These are phyloP conservation scores for Rhynchospora tenuis DNA, from an alignment of 176 grass and related monocot genomes.

Conservation along the genomic window DNA sequence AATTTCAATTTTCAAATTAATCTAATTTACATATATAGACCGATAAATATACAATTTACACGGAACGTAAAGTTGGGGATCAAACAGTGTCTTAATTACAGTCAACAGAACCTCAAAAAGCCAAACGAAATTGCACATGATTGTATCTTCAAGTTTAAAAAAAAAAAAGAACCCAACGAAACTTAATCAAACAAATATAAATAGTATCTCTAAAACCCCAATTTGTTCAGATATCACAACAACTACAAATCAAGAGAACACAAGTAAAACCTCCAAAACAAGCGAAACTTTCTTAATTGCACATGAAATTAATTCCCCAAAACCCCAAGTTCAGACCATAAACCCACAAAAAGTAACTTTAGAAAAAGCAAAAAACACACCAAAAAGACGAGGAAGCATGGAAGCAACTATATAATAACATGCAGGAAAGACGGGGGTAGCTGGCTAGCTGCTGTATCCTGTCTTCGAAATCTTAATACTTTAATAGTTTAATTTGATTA, in stretches of 20 bases:
- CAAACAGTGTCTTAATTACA: slow-evolving; percentile 28
- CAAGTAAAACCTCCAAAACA: background rate
- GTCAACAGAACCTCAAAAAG: slow-evolving; percentile 40
- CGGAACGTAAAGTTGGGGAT: background rate
- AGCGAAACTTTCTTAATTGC: background rate
- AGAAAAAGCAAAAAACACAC: background rate
- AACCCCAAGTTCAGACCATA: background rate
- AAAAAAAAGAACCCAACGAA: background rate
- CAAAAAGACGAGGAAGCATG: slow-evolving; percentile 10
- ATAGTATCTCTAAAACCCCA: background rate
- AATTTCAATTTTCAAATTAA: background rate
- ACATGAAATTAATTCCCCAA: background rate
- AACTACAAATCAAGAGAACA: background rate
- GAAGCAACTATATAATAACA: background rate
- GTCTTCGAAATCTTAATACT: background rate
- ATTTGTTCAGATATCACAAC: slow-evolving; percentile 1
- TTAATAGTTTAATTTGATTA: background rate
- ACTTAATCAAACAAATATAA: background rate
- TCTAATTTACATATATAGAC: background rate
- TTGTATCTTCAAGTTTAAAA: background rate
- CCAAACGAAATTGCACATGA: slow-evolving; percentile 55
- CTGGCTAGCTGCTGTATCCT: background rate
- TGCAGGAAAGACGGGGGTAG: background rate
- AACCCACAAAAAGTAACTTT: background rate
- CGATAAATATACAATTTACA: slow-evolving; percentile 26